Evolutionary conservation across 352 stramenopile genomes (phyloP), one percentile per base, ranked within the genome.

Genomic region (Pythium periplocum): DNA sequence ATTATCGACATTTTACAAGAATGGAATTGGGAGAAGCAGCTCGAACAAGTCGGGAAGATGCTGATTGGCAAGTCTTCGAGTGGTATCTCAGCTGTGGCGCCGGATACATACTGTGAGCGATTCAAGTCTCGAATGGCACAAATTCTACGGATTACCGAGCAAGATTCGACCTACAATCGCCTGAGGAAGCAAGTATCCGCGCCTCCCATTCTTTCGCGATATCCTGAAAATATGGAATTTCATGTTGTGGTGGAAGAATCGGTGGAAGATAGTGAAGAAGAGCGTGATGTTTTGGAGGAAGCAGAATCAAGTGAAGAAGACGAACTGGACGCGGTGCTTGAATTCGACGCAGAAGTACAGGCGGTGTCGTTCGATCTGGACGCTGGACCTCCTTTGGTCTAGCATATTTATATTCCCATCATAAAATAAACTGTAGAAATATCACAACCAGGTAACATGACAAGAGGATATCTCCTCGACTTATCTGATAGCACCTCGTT

Each of bases 1-100:
- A 89, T 93, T 45, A 93, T 93, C 38, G 83, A 93, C 64, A 90
- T 93, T 43, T 44, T 93, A 4, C 83, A 93, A 53, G 71, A 90
- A 55, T 93, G 82, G 78, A 80, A 87, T 55, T 88, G 73, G 75
- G 78, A 86, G 44, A 90, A 90, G 59, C 74, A 86, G 57, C 58
- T 86, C 43, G 80, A 90, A 46, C 84, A 86, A 35, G 65, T 79
- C 10, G 76, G 73, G n/a, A 90, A 90, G 64, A 73, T 84, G 54
- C 51, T 89, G 40, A 61, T 87, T 8, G 75, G 78, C 17, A 88
- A 90, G 48, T 76, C 73, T 39, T 62, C 69, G 31, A 77, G 68
- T 31, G 78, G 78, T 9, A 91, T 91, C 39, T 89, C 78, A 33
- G 77, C 78, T 4, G 59, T 87, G 11, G 74, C 69, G 2, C 80